Percentiles rank a stretch among this genome's conserved stretches.
Evolutionary conservation across 768 basidiomycete genomes (phyloP).

Genomic region (Nidularia sp.): DNA sequence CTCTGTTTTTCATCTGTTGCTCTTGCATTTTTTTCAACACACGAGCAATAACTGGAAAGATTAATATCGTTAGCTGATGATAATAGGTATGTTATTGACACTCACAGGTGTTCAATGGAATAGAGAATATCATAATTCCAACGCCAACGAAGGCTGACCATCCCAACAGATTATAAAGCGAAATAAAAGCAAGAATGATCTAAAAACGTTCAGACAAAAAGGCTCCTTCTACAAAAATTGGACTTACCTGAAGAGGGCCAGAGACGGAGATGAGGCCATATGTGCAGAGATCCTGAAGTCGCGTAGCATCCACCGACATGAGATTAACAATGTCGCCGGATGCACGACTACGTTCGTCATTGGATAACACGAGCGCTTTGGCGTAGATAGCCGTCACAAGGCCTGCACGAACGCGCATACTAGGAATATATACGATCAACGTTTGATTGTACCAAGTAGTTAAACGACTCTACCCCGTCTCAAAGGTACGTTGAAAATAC

Average conservation of each 20-base stretch:
- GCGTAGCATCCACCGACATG: constrained; percentile 83
- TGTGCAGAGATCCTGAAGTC: constrained; percentile 76
- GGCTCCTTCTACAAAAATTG: neutral
- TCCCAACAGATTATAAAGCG: constrained; percentile 84
- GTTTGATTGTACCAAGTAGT: neutral
- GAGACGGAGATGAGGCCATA: constrained; percentile 83
- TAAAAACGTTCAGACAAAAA: constrained; percentile 17
- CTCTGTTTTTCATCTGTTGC: constrained; percentile 91
- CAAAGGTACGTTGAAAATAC: constrained; percentile 84
- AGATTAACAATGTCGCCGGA: constrained; percentile 94
- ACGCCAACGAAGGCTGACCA: constrained; percentile 92
- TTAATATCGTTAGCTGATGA: neutral
- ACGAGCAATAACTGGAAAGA: constrained; percentile 50
- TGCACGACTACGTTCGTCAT: constrained; percentile 75
- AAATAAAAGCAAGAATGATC: constrained; percentile 87
- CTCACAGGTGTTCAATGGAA: constrained; percentile 67
- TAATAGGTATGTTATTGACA: neutral
- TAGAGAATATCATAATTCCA: constrained; percentile 79
- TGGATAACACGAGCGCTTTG: constrained; percentile 83
- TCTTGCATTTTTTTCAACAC: constrained; percentile 75
- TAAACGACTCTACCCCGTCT: constrained; percentile 45
- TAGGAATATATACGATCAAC: constrained; percentile 7
- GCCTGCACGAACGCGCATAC: constrained; percentile 92
- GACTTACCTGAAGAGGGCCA: constrained; percentile 75
- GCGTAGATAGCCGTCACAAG: constrained; percentile 82